Base-by-base conservation (phyloP, 176 grass and related monocot species). In the Melocanna baccifera region DNA sequence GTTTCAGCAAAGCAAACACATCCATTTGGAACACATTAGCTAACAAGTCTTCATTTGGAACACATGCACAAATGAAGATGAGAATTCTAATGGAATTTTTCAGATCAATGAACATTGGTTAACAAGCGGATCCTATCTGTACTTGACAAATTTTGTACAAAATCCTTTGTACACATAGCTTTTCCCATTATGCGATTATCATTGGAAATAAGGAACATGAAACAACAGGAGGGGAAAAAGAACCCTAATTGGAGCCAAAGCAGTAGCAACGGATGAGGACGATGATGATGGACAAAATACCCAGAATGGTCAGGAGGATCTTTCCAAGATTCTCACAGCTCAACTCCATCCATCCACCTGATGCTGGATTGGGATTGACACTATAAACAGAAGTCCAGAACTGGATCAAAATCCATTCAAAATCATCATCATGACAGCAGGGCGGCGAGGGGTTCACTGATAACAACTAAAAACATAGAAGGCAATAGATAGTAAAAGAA, bases 141-240 rank as follows among this genome's bases (percentile, higher is more conserved):
- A 48, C 84, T 51, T n/a, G 57, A 71, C 20, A 19, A 79, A 73
- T 77, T 53, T 71, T 36, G 23, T 69, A 78, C 46, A 82, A 65
- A 82, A 86, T 82, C 56, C 42, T 77, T 67, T 90, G 19, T 73
- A 77, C 83, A 83, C 57, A 83, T 66, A 30, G 25, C 32, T 78
- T 77, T 82, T 73, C 7, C 36, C 19, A 9, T 87, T 83, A 83
- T 62, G 16, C 42, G 67, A 66, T 36, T 29, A 67, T 67, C 6
- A 57, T 14, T 74, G 18, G 12, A 58, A 86, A 57, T 22, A 77
- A 90, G 43, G 47, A 78, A 78, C 66, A 86, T 51, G 22, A 83
- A 67, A 83, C 12, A 86, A 67, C 56, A 34, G 59, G 66, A 25
- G 41, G 5, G 34, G 37, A 8, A 39, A 67, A 37, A 56, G 50